Evolutionary conservation across 2,329 filamentous ascomycete species (phyloP).

Genomic region (Pseudogymnoascus sp.): DNA sequence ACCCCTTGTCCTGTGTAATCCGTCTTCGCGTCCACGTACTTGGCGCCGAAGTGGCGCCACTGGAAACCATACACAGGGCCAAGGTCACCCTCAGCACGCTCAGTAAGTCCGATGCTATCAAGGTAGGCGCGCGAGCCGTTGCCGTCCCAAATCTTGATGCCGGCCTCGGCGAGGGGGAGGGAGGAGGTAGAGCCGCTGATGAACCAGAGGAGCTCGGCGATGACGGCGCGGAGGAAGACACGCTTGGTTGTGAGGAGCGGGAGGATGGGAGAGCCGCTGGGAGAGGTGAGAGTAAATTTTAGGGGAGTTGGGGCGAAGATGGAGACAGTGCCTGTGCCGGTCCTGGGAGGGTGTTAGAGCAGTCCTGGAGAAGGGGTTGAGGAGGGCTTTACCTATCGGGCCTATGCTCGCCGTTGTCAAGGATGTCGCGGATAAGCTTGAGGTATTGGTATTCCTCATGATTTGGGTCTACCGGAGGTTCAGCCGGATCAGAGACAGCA

Average conservation of each 20-base stretch:
- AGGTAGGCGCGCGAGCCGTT: slow-evolving; percentile 89
- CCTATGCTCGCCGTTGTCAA: slow-evolving; percentile 75
- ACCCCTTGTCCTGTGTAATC: slow-evolving; percentile 87
- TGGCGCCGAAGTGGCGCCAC: slow-evolving; percentile 95
- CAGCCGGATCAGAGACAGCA: neutral
- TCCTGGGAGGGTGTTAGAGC: slow-evolving; percentile 42
- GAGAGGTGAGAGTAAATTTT: slow-evolving; percentile 71
- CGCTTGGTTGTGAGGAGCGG: slow-evolving; percentile 96
- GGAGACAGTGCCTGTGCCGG: slow-evolving; percentile 85
- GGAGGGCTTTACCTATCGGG: slow-evolving; percentile 62
- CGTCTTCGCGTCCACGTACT: slow-evolving; percentile 68
- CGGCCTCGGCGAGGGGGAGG: slow-evolving; percentile 63
- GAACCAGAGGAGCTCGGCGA: slow-evolving; percentile 95
- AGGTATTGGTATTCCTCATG: slow-evolving; percentile 96
- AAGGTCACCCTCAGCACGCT: slow-evolving; percentile 80
- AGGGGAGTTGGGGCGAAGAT: slow-evolving; percentile 82
- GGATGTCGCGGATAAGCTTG: slow-evolving; percentile 76
- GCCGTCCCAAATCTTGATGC: slow-evolving; percentile 97
- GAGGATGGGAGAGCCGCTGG: slow-evolving; percentile 55
- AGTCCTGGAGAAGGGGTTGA: neutral
- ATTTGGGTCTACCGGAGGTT: neutral
- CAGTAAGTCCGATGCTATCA: slow-evolving; percentile 70
- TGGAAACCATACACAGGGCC: slow-evolving; percentile 98
- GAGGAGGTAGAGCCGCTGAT: slow-evolving; percentile 78
- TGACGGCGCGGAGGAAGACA: slow-evolving; percentile 82